These are phyloP conservation scores for Fusarium burgessii DNA, from an alignment of 2,329 filamentous ascomycete genomes.

Conservation along the genomic window DNA sequence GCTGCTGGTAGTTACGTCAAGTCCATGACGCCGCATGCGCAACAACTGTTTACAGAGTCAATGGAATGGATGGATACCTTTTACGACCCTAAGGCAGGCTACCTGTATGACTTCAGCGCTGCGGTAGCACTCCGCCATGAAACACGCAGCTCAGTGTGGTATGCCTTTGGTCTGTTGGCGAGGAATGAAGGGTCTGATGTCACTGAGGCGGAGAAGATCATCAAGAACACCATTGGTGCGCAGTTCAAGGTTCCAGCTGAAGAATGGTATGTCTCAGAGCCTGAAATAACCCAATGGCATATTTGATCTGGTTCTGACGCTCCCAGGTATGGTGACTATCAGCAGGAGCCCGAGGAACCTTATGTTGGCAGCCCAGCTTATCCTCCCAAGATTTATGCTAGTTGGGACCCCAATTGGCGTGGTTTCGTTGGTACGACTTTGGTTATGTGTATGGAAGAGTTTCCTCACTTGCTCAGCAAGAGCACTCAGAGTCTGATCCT, in stretches of 20 bases:
- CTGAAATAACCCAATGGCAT: accelerated
- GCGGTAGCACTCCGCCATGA: slow-evolving; percentile 64
- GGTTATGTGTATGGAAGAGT: slow-evolving; percentile 70
- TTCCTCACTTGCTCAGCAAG: slow-evolving; percentile 58
- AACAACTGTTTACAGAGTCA: slow-evolving; percentile 34
- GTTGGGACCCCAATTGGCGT: slow-evolving; percentile 74
- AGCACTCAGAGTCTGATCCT: slow-evolving; percentile 59
- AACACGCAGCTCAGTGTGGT: slow-evolving; percentile 69
- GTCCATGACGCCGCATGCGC: slow-evolving; percentile 15
- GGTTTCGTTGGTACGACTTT: slow-evolving; percentile 71
- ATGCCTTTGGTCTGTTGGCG: slow-evolving; percentile 68
- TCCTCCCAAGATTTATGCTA: slow-evolving; percentile 63
- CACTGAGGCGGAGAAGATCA: slow-evolving; percentile 63
- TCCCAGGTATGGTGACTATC: slow-evolving; percentile 57
- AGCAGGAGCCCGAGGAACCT: slow-evolving; percentile 68
- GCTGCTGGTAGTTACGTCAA: neutral
- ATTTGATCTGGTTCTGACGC: neutral
- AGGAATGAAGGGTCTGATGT: slow-evolving; percentile 64
- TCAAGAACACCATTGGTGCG: slow-evolving; percentile 63
- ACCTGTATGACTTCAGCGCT: slow-evolving; percentile 63
- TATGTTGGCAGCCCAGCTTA: slow-evolving; percentile 65
- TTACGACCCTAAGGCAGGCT: slow-evolving; percentile 65
- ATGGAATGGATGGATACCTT: slow-evolving; percentile 68
- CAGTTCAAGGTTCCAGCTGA: slow-evolving; percentile 64
- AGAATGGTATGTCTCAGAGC: slow-evolving; percentile 61